Conservation (phyloP, 192 early-diverging fungal genomes). For the Entrophospora sp. region DNA sequence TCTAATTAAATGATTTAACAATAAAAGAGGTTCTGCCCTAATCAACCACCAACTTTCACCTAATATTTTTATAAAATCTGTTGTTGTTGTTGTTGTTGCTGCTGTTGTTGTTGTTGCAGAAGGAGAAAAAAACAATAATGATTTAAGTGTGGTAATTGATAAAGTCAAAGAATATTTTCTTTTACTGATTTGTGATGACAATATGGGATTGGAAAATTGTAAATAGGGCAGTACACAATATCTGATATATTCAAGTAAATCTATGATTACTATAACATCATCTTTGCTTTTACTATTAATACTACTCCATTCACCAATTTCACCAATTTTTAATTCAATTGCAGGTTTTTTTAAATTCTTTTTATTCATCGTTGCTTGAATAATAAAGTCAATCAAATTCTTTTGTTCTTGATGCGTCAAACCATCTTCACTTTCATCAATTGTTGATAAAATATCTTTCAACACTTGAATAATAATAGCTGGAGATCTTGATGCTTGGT, state of each 20-base stretch:
- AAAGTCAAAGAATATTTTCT: background rate
- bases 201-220: too few relatives aligned
- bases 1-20: background rate
- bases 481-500: background rate
- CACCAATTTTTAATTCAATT: background rate
- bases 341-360: background rate
- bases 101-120: background rate
- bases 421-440: background rate
- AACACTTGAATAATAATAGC: background rate
- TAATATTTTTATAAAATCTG: too few relatives aligned
- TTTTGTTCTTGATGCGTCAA: background rate
- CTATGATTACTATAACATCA: background rate
- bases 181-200: background rate
- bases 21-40: background rate
- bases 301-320: constrained; percentile 7
- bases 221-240: background rate
- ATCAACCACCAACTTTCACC: too few relatives aligned
- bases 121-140: background rate
- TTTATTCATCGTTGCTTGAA: background rate
- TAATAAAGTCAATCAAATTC: background rate
- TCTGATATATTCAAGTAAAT: background rate
- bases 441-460: background rate
- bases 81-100: background rate
- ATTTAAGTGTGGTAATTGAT: background rate
- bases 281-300: too few relatives aligned